A percentile compares a stretch with the other conserved stretches of the same genome.
Conservation (phyloP, 228 moss, liverwort and hornwort species). For the Sphagnum fallax region DNA sequence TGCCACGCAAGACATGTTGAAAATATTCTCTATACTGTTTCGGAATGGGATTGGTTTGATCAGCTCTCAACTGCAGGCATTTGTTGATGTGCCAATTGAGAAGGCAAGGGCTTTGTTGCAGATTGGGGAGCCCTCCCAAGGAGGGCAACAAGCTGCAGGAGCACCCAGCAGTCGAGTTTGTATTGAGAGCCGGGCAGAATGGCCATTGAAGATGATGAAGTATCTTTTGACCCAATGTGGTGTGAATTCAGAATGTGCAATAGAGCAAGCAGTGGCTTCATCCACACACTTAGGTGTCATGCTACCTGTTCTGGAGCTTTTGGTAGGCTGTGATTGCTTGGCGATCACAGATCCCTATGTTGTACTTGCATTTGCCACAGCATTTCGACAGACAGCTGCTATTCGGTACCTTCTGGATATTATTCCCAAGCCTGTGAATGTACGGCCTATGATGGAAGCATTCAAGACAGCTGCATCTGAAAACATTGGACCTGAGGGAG, state of each 20-base stretch:
- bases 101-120: neutral
- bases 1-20: neutral
- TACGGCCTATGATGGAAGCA: neutral
- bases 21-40: neutral
- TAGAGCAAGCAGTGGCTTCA: neutral
- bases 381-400: neutral
- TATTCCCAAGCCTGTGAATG: neutral
- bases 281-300: neutral
- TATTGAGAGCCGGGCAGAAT: neutral
- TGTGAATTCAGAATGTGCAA: neutral
- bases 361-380: neutral
- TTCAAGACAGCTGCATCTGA: neutral
- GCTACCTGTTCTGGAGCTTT: neutral
- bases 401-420: neutral
- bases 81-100: neutral
- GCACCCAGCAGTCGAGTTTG: neutral
- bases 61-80: neutral
- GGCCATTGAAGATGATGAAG: neutral
- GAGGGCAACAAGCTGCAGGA: neutral
- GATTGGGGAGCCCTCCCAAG: neutral
- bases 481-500: neutral
- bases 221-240: neutral
- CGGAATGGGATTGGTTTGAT: neutral
- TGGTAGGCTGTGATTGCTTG: neutral
- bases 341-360: neutral